These are phyloP conservation scores for Colletotrichum euphorbiae DNA, from an alignment of 2,329 filamentous ascomycete species.

Conservation along the genomic window DNA sequence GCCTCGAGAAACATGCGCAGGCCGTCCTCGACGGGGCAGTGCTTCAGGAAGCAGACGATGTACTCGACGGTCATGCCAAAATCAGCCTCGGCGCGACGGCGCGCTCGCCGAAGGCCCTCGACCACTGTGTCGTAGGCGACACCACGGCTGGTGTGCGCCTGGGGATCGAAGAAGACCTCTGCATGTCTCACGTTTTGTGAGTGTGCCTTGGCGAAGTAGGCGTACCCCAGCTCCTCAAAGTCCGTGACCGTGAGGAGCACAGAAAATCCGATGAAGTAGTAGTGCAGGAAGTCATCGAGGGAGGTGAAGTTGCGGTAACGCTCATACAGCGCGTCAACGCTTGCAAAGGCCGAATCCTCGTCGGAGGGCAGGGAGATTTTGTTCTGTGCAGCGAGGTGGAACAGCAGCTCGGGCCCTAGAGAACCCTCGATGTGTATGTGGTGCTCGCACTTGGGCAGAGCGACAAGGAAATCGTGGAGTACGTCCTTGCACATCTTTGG, in stretches of 20 bases:
- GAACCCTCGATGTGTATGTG: constrained; percentile 85
- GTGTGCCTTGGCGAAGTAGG: constrained; percentile 75
- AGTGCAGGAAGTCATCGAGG: constrained; percentile 81
- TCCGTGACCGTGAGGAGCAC: constrained; percentile 74
- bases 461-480: constrained; percentile 69
- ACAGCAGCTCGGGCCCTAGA: constrained; percentile 76
- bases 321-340: constrained; percentile 66
- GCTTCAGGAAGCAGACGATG: constrained; percentile 79
- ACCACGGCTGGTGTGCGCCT: constrained; percentile 75
- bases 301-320: constrained; percentile 77
- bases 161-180: constrained; percentile 85
- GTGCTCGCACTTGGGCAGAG: constrained; percentile 83
- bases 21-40: constrained; percentile 72
- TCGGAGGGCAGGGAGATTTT: constrained; percentile 67
- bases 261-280: constrained; percentile 82
- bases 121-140: constrained; percentile 73
- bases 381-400: constrained; percentile 76
- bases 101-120: constrained; percentile 70
- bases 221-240: constrained; percentile 78
- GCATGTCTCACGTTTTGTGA: constrained; percentile 76
- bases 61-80: constrained; percentile 74
- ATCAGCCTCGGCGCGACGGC: constrained; percentile 68
- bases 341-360: constrained; percentile 71
- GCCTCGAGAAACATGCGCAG: constrained; percentile 55
- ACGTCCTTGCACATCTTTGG: constrained; percentile 64